Evolutionary conservation across 345 rosid species (phyloP).

Genomic region (Camelina sativa): DNA sequence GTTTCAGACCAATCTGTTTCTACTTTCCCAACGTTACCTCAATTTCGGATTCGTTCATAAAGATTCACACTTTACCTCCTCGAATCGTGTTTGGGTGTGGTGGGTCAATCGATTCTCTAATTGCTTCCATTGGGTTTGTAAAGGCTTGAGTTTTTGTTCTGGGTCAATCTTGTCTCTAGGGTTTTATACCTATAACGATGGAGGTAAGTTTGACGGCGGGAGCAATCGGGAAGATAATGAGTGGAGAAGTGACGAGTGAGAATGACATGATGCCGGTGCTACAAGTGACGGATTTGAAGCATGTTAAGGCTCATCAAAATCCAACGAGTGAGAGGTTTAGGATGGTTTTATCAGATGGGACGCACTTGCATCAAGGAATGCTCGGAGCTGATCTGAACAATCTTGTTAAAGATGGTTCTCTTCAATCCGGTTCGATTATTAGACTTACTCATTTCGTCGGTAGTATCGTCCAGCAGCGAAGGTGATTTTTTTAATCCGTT

Average conservation of each 20-base stretch:
- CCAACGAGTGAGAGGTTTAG: constrained; percentile 58
- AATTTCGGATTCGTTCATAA: not conserved
- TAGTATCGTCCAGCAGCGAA: constrained; percentile 57
- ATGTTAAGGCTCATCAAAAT: constrained; percentile 46
- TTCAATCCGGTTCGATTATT: constrained; percentile 71
- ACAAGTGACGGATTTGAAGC: constrained; percentile 71
- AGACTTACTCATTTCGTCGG: constrained; percentile 59
- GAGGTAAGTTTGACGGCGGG: constrained; percentile 62
- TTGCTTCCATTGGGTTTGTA: not conserved
- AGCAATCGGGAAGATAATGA: constrained; percentile 57
- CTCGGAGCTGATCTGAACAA: constrained; percentile 62
- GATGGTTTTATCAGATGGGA: constrained; percentile 74
- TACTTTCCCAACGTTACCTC: not conserved
- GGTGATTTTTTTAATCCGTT: constrained; percentile 44
- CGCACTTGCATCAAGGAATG: constrained; percentile 65
- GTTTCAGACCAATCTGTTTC: not conserved
- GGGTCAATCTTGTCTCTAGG: not conserved
- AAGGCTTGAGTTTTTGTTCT: not conserved
- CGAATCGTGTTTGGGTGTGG: not conserved
- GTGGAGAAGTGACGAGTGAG: constrained; percentile 49
- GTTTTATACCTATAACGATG: constrained; percentile 20
- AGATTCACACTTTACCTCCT: not conserved
- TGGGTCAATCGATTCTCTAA: not conserved
- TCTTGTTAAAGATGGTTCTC: constrained; percentile 55
- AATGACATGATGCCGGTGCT: constrained; percentile 58